Percentiles rank a stretch among this genome's conserved stretches.
These are phyloP conservation scores for Panaeolus papilionaceus DNA, from an alignment of 768 basidiomycete genomes.

Conservation along the genomic window DNA sequence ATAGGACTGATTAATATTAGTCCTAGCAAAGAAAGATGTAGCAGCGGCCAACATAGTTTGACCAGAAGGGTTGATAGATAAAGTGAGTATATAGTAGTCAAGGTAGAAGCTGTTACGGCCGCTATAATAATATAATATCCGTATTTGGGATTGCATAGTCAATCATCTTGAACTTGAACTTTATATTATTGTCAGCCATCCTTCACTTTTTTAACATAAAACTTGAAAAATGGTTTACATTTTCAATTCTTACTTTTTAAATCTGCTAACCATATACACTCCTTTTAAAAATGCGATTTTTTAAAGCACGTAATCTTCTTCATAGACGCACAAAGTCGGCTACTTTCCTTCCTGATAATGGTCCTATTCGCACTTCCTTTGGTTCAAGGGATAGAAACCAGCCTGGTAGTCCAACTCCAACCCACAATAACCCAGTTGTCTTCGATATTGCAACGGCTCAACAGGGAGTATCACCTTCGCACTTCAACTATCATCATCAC, in stretches of 20 bases:
- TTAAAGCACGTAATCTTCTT: conserved; percentile 49
- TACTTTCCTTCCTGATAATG: conserved; percentile 39
- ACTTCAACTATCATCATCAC: conserved; percentile 15
- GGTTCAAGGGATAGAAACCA: conserved; percentile 20
- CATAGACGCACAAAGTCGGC: conserved; percentile 56
- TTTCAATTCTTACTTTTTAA: background rate
- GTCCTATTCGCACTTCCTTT: conserved; percentile 25
- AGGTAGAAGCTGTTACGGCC: background rate
- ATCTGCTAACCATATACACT: conserved; percentile 8
- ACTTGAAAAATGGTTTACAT: background rate
- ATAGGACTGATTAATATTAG: conserved; percentile 83
- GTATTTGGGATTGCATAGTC: background rate
- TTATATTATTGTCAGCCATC: conserved; percentile 5
- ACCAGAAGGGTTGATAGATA: background rate
- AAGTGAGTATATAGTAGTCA: background rate
- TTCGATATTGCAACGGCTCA: conserved; percentile 21
- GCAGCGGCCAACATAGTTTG: conserved; percentile 70
- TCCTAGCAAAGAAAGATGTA: conserved; percentile 81
- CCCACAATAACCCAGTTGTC: conserved; percentile 23
- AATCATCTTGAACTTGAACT: background rate
- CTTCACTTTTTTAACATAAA: background rate
- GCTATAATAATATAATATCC: no score
- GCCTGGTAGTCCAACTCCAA: conserved; percentile 16
- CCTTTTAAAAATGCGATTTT: conserved; percentile 46
- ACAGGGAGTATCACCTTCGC: background rate